Evolutionary conservation across 2,329 filamentous ascomycete species (phyloP).

Genomic region (Pseudogymnoascus sp.): DNA sequence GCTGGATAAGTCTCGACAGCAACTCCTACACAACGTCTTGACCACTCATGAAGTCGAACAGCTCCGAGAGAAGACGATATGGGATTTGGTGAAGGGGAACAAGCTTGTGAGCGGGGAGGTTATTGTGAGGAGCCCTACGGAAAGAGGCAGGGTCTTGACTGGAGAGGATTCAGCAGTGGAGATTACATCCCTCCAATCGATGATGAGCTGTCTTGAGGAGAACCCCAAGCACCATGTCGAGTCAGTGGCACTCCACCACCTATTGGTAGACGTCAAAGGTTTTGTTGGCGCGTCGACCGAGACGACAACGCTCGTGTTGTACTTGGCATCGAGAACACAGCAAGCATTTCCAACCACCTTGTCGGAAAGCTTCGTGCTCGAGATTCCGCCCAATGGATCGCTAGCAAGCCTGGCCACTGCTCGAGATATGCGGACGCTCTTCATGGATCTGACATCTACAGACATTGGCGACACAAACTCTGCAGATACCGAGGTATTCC

Average conservation of each 20-base stretch:
- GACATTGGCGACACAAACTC: constrained; percentile 51
- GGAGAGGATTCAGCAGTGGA: constrained; percentile 90
- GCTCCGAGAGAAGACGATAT: constrained; percentile 83
- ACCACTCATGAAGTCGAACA: constrained; percentile 75
- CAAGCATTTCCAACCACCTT: constrained; percentile 58
- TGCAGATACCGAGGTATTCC: constrained; percentile 66
- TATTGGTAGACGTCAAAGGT: constrained; percentile 76
- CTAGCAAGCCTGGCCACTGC: constrained; percentile 58
- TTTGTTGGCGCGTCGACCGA: constrained; percentile 72
- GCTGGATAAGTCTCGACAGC: constrained; percentile 78
- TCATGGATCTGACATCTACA: constrained; percentile 65
- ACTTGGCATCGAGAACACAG: constrained; percentile 65
- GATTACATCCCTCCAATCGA: constrained; percentile 81
- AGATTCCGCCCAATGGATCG: constrained; percentile 66
- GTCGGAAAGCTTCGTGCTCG: constrained; percentile 76
- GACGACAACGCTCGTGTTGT: constrained; percentile 67
- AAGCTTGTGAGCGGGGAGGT: constrained; percentile 90
- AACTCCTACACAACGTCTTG: constrained; percentile 89
- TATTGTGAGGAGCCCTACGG: constrained; percentile 82
- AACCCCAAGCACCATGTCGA: constrained; percentile 61
- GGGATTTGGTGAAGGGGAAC: constrained; percentile 90
- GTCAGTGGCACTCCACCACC: constrained; percentile 66
- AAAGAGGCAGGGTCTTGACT: constrained; percentile 78
- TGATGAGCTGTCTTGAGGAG: constrained; percentile 89
- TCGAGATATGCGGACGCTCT: constrained; percentile 72